These are phyloP conservation scores for Coemansia sp. DNA, from an alignment of 192 early-diverging fungal species.

Conservation along the genomic window DNA sequence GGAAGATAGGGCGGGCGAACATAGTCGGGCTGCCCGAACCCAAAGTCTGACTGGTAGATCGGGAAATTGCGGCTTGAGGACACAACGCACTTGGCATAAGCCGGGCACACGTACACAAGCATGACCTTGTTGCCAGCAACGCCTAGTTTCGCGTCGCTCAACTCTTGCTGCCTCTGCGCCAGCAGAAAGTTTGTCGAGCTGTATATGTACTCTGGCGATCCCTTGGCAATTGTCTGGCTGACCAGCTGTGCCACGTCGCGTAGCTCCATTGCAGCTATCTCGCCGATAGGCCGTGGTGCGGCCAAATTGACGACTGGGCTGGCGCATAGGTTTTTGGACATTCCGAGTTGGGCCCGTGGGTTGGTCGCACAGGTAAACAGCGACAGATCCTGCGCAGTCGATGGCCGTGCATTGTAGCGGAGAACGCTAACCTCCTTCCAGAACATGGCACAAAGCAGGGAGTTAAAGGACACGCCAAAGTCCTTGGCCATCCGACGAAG, in stretches of 20 bases:
- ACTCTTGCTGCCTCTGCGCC: constrained; percentile 16
- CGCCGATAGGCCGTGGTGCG: constrained; percentile 3
- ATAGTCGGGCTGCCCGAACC: constrained; percentile 39
- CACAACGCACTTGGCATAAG: constrained; percentile 30
- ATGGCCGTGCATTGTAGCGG: constrained; percentile 16
- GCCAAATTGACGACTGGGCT: constrained; percentile 41
- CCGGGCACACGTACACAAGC: constrained; percentile 33
- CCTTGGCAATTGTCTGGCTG: constrained; percentile 11
- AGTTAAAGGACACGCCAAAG: constrained; percentile 24
- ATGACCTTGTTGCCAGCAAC: constrained; percentile 13
- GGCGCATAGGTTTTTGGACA: constrained; percentile 26
- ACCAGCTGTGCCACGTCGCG: constrained; percentile 24
- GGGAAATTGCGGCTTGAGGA: constrained; percentile 47
- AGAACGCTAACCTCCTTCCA: constrained; percentile 36
- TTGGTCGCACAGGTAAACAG: constrained; percentile 48
- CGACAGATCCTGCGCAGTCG: constrained; percentile 5
- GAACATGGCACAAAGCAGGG: constrained; percentile 38
- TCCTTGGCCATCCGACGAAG: constrained; percentile 27
- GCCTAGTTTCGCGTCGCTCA: constrained; percentile 12
- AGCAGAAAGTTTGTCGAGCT: constrained; percentile 38
- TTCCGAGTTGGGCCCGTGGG: constrained; percentile 17
- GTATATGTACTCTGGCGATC: constrained; percentile 20
- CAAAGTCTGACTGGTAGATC: constrained; percentile 46
- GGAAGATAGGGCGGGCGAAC: constrained; percentile 48
- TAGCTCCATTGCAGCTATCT: constrained; percentile 21